A percentile compares a stretch with the other conserved stretches of the same genome.
Conservation (phyloP, 495 filamentous ascomycete genomes). For the Recurvomyces mirabilis region DNA sequence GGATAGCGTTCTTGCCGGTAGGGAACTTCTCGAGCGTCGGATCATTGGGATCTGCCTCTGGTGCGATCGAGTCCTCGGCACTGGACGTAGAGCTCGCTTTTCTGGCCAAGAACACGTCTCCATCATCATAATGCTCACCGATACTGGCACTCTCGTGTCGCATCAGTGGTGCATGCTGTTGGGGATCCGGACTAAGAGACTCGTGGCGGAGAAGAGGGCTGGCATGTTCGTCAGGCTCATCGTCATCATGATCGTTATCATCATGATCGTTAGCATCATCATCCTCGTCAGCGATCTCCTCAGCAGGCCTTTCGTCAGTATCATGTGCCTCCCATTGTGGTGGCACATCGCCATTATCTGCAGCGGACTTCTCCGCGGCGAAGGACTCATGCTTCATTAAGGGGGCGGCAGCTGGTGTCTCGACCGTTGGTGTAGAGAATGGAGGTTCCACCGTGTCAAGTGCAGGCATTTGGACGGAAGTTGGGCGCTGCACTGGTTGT, state of each 20-base stretch:
- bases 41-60: constrained; percentile 17
- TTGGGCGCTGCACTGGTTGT: background rate
- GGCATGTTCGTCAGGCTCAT: background rate
- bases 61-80: background rate
- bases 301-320: too few relatives aligned
- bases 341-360: background rate
- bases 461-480: background rate
- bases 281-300: too few relatives aligned
- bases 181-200: constrained; percentile 5
- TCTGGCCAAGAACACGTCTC: background rate
- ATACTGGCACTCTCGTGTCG: constrained; percentile 12
- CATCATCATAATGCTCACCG: constrained; percentile 8
- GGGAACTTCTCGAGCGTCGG: constrained; percentile 20
- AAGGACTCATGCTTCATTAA: constrained; percentile 14
- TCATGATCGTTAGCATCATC: too few relatives aligned
- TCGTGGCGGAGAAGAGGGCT: constrained; percentile 18
- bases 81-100: background rate
- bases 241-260: constrained; percentile 5
- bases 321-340: background rate
- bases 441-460: background rate
- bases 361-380: too few relatives aligned
- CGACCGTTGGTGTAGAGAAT: background rate
- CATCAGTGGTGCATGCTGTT: constrained; percentile 11
- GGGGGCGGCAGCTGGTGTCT: background rate
- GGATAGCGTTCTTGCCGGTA: constrained; percentile 11